Percentiles rank a stretch among this genome's conserved stretches.
Conservation (phyloP, 495 filamentous ascomycete genomes). For the Thermothielavioides terrestris region DNA sequence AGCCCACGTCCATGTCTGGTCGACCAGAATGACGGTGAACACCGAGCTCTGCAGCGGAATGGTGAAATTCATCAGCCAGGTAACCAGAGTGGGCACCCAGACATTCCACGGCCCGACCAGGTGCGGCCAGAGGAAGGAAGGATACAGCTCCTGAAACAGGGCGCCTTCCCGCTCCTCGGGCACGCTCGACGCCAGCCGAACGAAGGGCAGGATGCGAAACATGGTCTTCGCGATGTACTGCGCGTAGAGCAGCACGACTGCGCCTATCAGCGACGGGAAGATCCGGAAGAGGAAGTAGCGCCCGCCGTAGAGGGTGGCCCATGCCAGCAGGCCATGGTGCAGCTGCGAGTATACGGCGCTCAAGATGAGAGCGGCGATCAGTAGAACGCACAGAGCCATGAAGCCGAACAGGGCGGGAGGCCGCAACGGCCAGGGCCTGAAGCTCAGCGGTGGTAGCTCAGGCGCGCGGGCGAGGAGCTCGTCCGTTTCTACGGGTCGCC, state of each 20-base stretch:
- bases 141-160: constrained; percentile 45
- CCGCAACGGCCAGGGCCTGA: constrained; percentile 59
- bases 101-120: constrained; percentile 37
- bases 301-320: constrained; percentile 52
- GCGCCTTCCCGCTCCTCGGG: constrained; percentile 40
- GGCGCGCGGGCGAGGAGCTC: constrained; percentile 10
- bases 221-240: constrained; percentile 65
- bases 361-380: constrained; percentile 64
- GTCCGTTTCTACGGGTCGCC: constrained; percentile 18
- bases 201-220: constrained; percentile 71
- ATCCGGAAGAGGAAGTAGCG: constrained; percentile 85
- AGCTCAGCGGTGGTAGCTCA: constrained; percentile 45
- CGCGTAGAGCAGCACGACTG: constrained; percentile 62
- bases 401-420: constrained; percentile 49
- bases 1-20: constrained; percentile 64
- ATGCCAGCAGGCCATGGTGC: constrained; percentile 57
- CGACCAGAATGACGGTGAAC: constrained; percentile 37
- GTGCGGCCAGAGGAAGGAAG: constrained; percentile 41
- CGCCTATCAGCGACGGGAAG: constrained; percentile 69
- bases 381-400: constrained; percentile 54
- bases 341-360: constrained; percentile 61
- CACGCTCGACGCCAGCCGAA: constrained; percentile 56
- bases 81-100: constrained; percentile 35
- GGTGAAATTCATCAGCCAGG: constrained; percentile 41
- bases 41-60: constrained; percentile 40